phyloP scores from a whole-genome alignment of 2,329 filamentous ascomycete genomes.

The Cryphonectria naterciae region DNA sequence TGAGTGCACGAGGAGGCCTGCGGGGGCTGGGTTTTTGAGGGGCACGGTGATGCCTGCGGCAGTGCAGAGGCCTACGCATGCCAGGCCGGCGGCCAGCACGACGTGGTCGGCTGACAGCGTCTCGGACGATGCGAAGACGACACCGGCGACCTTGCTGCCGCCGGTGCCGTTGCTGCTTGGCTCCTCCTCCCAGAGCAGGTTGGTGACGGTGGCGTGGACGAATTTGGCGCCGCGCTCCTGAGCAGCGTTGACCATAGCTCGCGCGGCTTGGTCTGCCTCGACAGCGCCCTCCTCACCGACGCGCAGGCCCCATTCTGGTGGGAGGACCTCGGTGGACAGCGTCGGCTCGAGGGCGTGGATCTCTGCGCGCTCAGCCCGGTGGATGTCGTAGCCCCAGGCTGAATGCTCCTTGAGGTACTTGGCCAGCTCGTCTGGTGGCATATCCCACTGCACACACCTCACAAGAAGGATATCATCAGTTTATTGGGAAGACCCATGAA shows the following conservation, averaged over 20 bases:
- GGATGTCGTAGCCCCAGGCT: constrained; percentile 38
- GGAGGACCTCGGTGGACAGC: constrained; percentile 26
- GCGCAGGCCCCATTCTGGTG: constrained; percentile 46
- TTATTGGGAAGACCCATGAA: not conserved
- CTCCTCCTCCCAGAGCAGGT: constrained; percentile 27
- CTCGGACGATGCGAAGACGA: constrained; percentile 28
- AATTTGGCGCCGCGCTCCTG: constrained; percentile 28
- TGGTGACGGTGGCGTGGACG: constrained; percentile 28
- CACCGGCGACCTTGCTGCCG: constrained; percentile 25
- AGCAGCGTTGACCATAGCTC: constrained; percentile 32
- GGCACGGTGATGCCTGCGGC: constrained; percentile 34
- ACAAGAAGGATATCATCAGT: not conserved
- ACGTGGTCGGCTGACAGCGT: constrained; percentile 36
- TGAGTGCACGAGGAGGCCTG: constrained; percentile 38
- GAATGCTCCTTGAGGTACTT: constrained; percentile 31
- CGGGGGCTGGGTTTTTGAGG: constrained; percentile 30
- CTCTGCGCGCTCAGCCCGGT: constrained; percentile 31
- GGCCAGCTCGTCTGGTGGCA: constrained; percentile 33
- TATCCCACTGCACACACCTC: constrained; percentile 29
- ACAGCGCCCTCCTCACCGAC: constrained; percentile 51
- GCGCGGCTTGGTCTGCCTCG: constrained; percentile 36
- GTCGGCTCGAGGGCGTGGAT: constrained; percentile 33
- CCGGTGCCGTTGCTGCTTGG: not conserved
- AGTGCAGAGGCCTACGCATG: constrained; percentile 35
- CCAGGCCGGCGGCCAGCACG: constrained; percentile 38